Evolutionary conservation across 306 rosid species (phyloP).

Genomic region (Chamaecrista fasciculata): DNA sequence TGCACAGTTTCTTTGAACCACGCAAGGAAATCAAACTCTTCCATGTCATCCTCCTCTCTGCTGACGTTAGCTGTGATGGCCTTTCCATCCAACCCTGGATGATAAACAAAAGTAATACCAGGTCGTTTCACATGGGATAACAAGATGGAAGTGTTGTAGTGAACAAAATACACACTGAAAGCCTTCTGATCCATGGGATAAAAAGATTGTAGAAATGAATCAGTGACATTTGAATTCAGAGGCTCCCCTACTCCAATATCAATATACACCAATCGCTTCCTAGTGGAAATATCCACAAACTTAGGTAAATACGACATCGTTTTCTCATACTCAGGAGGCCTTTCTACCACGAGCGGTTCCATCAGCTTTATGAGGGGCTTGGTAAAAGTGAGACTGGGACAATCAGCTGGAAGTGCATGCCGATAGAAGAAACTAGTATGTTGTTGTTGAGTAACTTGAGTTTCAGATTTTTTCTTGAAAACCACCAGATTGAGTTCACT

Average conservation of each 20-base stretch:
- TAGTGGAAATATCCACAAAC: constrained; percentile 55
- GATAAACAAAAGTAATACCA: constrained; percentile 89
- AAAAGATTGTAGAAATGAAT: constrained; percentile 60
- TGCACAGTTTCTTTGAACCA: constrained; percentile 93
- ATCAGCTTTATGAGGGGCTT: constrained; percentile 57
- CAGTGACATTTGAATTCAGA: constrained; percentile 43
- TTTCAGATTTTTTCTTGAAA: constrained; percentile 58
- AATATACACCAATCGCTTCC: constrained; percentile 61
- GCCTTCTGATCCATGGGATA: constrained; percentile 63
- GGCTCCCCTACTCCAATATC: constrained; percentile 81
- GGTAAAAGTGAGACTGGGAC: constrained; percentile 54
- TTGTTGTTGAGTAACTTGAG: too few relatives aligned
- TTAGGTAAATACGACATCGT: constrained; percentile 56
- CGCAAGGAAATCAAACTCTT: constrained; percentile 68
- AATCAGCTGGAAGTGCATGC: constrained; percentile 58
- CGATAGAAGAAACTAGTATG: constrained; percentile 46
- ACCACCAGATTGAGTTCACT: constrained; percentile 60
- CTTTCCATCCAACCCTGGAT: constrained; percentile 80
- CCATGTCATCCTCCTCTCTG: constrained; percentile 48
- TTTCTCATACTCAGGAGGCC: constrained; percentile 28
- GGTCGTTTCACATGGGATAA: constrained; percentile 66
- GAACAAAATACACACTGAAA: constrained; percentile 80
- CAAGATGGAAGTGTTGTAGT: constrained; percentile 79
- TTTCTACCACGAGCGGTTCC: constrained; percentile 66
- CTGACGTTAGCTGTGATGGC: not conserved